Base-by-base conservation (phyloP, 306 rosid genomes). In the Pachyrhizus erosus region DNA sequence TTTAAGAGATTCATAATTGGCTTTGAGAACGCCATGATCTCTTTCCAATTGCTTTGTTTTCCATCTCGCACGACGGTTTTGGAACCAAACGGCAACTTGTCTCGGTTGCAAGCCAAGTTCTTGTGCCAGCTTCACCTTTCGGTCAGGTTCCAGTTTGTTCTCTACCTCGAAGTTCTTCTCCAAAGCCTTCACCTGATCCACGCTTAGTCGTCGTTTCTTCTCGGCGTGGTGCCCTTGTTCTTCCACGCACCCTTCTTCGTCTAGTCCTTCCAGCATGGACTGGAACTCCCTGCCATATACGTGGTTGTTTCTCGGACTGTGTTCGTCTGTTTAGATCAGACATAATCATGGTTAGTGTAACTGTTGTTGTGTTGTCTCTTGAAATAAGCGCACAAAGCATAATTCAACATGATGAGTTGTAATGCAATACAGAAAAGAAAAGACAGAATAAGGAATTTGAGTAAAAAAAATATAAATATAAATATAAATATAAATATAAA, bases 51-150 rank as follows among this genome's bases (percentile, higher is more conserved):
- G 98, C 89, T 96, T 96, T 18, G 99, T 96, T 76, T 96, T 96
- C 97, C 98, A 96, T 7, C 99, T 83, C n/a, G 99, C 99, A 6
- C 99, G 86, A 42, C 99, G 98, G 93, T 96, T 96, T 79, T 96
- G 99, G 77, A 96, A 96, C 99, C 99, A 96, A 60, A 96, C 99
- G 0, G 99, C 97, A 0, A 96, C 99, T 82, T 96, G 99, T 49
- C 99, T 81, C 0, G 99, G 97, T 57, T 96, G 99, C 74, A 96
- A 85, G 0, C 98, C 98, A 17, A 96, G 96, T 42, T 96, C 99
- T 80, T 89, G 96, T 5, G 98, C 98, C 0, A 96, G 93, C 86
- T 89, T 92, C 61, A 92, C 88, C 58, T 96, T 96, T 27, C 97
- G 86, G 81, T 96, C 99, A 0, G 99, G 99, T 70, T 96, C 99